Conservation (phyloP, 306 rosid species). For the Echinosophora koreensis region DNA sequence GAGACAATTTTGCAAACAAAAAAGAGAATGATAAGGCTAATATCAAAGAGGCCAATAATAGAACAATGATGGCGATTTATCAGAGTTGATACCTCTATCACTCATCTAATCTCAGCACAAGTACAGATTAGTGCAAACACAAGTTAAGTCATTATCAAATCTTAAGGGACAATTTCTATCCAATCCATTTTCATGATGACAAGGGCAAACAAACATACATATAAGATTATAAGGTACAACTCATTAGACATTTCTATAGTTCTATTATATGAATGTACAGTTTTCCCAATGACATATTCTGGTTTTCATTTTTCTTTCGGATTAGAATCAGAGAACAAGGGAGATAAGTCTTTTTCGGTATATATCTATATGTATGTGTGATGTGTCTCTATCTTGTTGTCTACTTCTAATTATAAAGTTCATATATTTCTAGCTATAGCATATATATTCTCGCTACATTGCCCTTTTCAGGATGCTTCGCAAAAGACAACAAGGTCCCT, state of each 20-base stretch:
- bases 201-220: conserved; percentile 40
- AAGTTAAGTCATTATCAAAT: conserved; percentile 51
- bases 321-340: conserved; percentile 27
- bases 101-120: conserved; percentile 38
- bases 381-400: conserved; percentile 45
- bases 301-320: conserved; percentile 38
- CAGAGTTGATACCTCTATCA: conserved; percentile 39
- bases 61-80: conserved; percentile 48
- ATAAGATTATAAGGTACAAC: conserved; percentile 45
- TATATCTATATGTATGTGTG: not conserved
- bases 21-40: conserved; percentile 6
- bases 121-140: conserved; percentile 47
- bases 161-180: conserved; percentile 37
- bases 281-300: conserved; percentile 44
- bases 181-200: conserved; percentile 47
- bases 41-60: conserved; percentile 37
- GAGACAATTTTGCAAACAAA: conserved; percentile 21
- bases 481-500: conserved; percentile 38
- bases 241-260: conserved; percentile 45
- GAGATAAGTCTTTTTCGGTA: conserved; percentile 31
- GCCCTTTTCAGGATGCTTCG: conserved; percentile 45
- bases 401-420: conserved; percentile 44
- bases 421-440: conserved; percentile 29
- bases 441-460: conserved; percentile 47
- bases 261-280: conserved; percentile 17